Conservation (phyloP, 148 eudicot species). For the Vaccinium vitisidaea region DNA sequence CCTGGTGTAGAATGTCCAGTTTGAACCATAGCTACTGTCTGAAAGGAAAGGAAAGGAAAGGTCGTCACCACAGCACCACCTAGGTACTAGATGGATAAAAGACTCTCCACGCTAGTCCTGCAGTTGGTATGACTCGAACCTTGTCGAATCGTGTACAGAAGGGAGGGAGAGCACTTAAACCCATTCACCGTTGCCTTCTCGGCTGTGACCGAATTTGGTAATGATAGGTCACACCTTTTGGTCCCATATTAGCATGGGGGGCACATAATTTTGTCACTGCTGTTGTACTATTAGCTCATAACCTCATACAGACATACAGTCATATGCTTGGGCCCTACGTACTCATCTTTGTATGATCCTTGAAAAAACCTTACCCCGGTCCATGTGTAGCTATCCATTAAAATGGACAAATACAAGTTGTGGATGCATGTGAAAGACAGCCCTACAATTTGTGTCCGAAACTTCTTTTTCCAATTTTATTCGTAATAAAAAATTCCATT, state of each 20-base stretch:
- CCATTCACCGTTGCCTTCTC: too few relatives aligned
- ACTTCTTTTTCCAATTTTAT: not conserved
- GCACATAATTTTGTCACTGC: not conserved
- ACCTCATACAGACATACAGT: too few relatives aligned
- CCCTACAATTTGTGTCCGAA: not conserved
- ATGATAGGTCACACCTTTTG: not conserved
- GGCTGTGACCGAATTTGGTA: not conserved
- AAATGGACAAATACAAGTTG: not conserved
- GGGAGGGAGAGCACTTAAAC: too few relatives aligned
- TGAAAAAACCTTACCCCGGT: not conserved
- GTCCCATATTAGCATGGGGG: not conserved
- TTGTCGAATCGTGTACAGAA: too few relatives aligned
- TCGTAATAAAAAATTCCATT: not conserved
- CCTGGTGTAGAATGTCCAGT: too few relatives aligned
- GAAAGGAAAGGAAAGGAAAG: too few relatives aligned
- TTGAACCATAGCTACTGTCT: too few relatives aligned
- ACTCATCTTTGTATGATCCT: not conserved
- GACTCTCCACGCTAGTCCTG: too few relatives aligned
- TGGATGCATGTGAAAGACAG: not conserved
- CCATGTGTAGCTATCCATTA: not conserved
- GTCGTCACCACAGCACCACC: too few relatives aligned
- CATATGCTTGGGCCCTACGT: not conserved
- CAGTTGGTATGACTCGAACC: too few relatives aligned
- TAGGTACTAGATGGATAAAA: too few relatives aligned
- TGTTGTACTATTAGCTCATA: not conserved